Evolutionary conservation across 768 basidiomycete genomes (phyloP), one percentile per base, ranked within the genome.

Genomic region (Fomitopsis serialis): DNA sequence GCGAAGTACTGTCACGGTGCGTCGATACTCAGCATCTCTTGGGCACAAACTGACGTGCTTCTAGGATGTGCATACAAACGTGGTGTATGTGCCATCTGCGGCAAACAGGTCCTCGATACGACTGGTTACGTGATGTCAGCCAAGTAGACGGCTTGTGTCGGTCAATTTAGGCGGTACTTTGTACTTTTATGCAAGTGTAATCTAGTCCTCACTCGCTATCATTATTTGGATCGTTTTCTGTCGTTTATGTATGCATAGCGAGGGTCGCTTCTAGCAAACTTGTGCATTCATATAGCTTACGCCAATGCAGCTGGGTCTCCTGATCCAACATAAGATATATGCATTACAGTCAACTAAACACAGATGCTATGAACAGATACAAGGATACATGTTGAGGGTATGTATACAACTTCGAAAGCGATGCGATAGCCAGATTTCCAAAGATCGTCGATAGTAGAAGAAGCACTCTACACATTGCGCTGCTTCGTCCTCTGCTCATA

Each of bases 1-100:
- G 91, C 87, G 35, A 92, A 91, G 71, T 92, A 89, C 69, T 93
- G 91, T 62, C 90, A 93, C 77, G 87, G 90, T 88, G 62, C 55
- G 80, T 65, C 44, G 52, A 42, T 35, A 55, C 59, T 19, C 53
- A 43, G 42, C 12, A 13, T 3, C 10, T 13, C 32, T 21, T 44
- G 12, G 36, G 23, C 3, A 19, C 11, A n/a, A 24, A 36, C 27
- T 22, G 3, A 37, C 24, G 45, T 44, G 13, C 35, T 34, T 56
- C 27, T 59, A 92, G 90, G 91, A 27, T 93, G 90, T 66, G 91
- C 90, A 21, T 92, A 86, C 71, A 91, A 86, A 75, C 89, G 89
- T 64, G 91, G 91, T 12, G 68, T 89, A 36, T 93, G 91, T 62
- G 81, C 89, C 44, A 92, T 92, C 72, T 93, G 91, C 59, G 91